Base-by-base conservation (phyloP, 2,329 filamentous ascomycete species). In the Fusarium sp. region DNA sequence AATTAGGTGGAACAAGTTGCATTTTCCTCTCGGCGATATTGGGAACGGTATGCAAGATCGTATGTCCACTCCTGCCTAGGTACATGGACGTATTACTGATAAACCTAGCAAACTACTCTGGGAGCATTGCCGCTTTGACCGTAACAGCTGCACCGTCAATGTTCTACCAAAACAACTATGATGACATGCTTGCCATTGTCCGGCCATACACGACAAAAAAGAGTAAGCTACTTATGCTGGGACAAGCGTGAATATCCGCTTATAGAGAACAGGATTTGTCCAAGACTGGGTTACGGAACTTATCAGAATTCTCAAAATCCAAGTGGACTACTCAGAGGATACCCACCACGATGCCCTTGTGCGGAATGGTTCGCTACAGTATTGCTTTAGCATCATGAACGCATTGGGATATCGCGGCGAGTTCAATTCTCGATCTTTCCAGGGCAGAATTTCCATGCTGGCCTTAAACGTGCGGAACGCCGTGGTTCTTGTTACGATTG, bases 261-360 rank as follows among this genome's bases (percentile, higher is more conserved):
- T 41, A 82, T 54, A 61, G 9, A 6, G 9, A 43, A 9, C 54
- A 92, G 89, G 88, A 60, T 91, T 93, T 73, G 85, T 90, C 63
- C 86, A 87, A 48, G 87, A 91, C 67, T 91, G 92, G 86, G 85
- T 94, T 62, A 87, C 86, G 45, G 92, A 94, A 73, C 85, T 95
- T 14, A 91, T 94, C 62, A 88, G 90, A 45, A 90, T 93, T 67
- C 85, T 95, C 61, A 92, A 92, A 72, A 87, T 94, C 34, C 91
- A 92, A 59, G 90, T 95, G 57, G 96, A 98, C 83, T 97, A 95
- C 79, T 93, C 94, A 0, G 89, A 94, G 58, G 94, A 97, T 70
- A 85, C 90, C 2, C 88, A 90, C 52, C 90, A 93, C 76, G 92
- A 96, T 80, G 88, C 92, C 68, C 85, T 97, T 37, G 89, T 97